Evolutionary conservation across 371 early-diverging fungal genomes (phyloP).

Genomic region (Gilbertella persicaria): DNA sequence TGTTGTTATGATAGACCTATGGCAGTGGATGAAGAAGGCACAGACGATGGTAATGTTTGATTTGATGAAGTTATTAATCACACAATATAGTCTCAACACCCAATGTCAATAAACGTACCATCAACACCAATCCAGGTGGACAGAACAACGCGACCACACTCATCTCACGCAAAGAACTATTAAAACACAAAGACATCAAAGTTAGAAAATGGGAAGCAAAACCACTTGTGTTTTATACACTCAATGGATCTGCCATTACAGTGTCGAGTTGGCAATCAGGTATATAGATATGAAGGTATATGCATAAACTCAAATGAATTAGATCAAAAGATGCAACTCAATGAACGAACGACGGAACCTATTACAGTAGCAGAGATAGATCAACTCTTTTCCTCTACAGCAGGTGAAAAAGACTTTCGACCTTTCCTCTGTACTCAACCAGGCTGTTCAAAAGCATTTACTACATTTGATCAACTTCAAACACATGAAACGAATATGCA

Average conservation of each 20-base stretch:
- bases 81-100: background rate
- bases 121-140: background rate
- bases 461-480: conserved; percentile 46
- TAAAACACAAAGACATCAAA: conserved; percentile 39
- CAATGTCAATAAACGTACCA: background rate
- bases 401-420: conserved; percentile 48
- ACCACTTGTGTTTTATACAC: conserved; percentile 35
- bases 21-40: conserved; percentile 17
- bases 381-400: conserved; percentile 44
- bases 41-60: conserved; percentile 19
- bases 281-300: conserved; percentile 2
- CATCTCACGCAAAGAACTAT: conserved; percentile 27
- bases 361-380: conserved; percentile 46
- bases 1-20: conserved; percentile 5
- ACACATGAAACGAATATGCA: conserved; percentile 57
- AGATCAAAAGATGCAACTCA: conserved; percentile 45
- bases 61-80: background rate
- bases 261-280: conserved; percentile 38
- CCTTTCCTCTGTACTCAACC: conserved; percentile 52
- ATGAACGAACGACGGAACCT: conserved; percentile 42
- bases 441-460: conserved; percentile 50
- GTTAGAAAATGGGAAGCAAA: conserved; percentile 33
- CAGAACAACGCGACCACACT: conserved; percentile 1
- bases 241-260: conserved; percentile 32
- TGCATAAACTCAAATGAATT: background rate